phyloP scores from a whole-genome alignment of 768 basidiomycete species.

The Russula sp. region DNA sequence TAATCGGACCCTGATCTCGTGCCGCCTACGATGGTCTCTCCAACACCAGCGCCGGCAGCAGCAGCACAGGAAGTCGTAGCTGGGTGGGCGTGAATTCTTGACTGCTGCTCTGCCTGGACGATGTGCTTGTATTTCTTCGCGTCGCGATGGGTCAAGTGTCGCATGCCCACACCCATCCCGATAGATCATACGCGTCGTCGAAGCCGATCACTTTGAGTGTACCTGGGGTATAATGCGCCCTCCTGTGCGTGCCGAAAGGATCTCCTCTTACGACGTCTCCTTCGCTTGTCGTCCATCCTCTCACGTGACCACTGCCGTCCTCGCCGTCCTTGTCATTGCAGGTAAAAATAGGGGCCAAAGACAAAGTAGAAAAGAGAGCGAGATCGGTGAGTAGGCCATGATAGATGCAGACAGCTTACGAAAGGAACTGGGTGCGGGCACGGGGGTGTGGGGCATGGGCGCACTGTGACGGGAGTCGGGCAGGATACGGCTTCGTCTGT shows the following conservation, averaged over 20 bases:
- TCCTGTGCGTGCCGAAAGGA: conserved; percentile 8
- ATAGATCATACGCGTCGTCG: conserved; percentile 15
- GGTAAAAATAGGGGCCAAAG: conserved; percentile 5
- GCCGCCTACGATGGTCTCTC: background rate
- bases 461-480: background rate
- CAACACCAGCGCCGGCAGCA: background rate
- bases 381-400: conserved; percentile 11
- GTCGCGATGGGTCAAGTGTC: background rate
- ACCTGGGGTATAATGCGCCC: conserved; percentile 8
- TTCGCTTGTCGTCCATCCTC: no score
- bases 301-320: no score
- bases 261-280: background rate
- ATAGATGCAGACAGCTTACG: conserved; percentile 12
- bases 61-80: no score
- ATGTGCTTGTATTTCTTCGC: background rate
- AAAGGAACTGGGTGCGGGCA: background rate
- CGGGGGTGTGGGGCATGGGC: background rate
- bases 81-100: background rate
- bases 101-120: background rate
- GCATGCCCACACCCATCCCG: conserved; percentile 17
- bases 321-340: background rate
- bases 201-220: background rate
- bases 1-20: background rate
- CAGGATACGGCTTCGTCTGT: background rate
- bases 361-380: conserved; percentile 1